phyloP scores from a whole-genome alignment of 441 rosid genomes.

The Populus tomentosa region DNA sequence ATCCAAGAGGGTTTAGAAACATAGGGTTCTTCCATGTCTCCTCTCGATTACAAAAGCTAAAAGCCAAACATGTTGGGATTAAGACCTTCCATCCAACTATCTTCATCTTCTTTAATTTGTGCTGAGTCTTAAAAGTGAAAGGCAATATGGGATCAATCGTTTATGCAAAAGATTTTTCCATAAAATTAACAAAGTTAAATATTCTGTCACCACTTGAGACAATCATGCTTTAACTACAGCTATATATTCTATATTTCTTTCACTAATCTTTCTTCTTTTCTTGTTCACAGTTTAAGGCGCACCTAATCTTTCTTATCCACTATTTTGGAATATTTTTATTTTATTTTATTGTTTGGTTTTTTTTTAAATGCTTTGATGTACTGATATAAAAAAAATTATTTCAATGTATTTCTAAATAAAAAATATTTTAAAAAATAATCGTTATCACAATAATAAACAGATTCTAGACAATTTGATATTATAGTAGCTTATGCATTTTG shows the following conservation, averaged over 20 bases:
- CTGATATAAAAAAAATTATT: too few relatives aligned
- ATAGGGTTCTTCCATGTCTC: neutral
- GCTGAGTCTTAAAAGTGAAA: neutral
- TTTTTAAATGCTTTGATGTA: too few relatives aligned
- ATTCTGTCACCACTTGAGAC: neutral
- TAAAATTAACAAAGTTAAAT: neutral
- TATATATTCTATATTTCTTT: neutral
- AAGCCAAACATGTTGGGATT: constrained; percentile 11
- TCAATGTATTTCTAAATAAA: too few relatives aligned
- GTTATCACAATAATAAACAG: too few relatives aligned
- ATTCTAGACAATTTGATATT: too few relatives aligned
- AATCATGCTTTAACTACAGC: neutral
- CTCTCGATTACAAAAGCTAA: neutral
- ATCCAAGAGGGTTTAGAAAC: neutral
- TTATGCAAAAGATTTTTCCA: neutral
- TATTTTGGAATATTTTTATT: too few relatives aligned
- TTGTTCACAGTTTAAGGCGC: neutral
- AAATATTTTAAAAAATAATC: too few relatives aligned
- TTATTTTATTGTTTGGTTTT: too few relatives aligned
- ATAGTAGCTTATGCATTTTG: too few relatives aligned
- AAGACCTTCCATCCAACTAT: constrained; percentile 9
- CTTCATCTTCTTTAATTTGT: neutral
- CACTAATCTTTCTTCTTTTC: neutral
- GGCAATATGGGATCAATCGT: neutral
- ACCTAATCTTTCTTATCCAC: neutral